Percentiles rank a stretch among this genome's conserved stretches.
phyloP scores from a whole-genome alignment of 306 rosid species.

The Cicer chorassanicum region DNA sequence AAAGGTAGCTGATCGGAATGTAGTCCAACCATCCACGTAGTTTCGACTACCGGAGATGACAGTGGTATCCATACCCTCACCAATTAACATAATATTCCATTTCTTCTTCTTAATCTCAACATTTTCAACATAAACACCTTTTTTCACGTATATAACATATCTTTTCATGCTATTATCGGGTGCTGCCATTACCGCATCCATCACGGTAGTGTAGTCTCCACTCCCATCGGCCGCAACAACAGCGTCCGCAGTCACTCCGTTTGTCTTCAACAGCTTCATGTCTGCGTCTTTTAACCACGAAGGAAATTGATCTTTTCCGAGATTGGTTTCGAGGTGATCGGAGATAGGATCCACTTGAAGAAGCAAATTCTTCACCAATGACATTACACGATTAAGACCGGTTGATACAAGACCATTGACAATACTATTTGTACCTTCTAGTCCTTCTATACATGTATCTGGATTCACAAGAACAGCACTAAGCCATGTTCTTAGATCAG shows the following conservation, averaged over 20 bases:
- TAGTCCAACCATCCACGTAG: slow-evolving; percentile 76
- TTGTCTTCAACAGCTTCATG: slow-evolving; percentile 55
- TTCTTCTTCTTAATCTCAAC: slow-evolving; percentile 92
- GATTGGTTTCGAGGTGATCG: not conserved
- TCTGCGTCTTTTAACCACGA: slow-evolving; percentile 63
- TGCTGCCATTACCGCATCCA: slow-evolving; percentile 76
- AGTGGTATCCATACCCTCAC: slow-evolving; percentile 82
- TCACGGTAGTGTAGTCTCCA: slow-evolving; percentile 62
- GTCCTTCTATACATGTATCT: slow-evolving; percentile 83
- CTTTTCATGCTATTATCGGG: slow-evolving; percentile 81
- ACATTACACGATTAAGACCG: slow-evolving; percentile 57
- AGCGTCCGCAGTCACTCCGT: slow-evolving; percentile 52
- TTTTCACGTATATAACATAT: slow-evolving; percentile 67
- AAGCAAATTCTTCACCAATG: slow-evolving; percentile 58
- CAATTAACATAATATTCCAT: slow-evolving; percentile 86
- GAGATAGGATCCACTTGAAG: slow-evolving; percentile 52
- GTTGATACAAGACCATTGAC: slow-evolving; percentile 52
- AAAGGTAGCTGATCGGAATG: slow-evolving; percentile 83
- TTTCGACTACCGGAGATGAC: slow-evolving; percentile 68
- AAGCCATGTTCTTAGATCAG: slow-evolving; percentile 87
- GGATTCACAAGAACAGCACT: slow-evolving; percentile 74
- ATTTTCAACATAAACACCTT: slow-evolving; percentile 67
- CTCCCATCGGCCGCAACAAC: slow-evolving; percentile 77
- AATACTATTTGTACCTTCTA: slow-evolving; percentile 70
- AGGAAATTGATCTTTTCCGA: slow-evolving; percentile 46